Percentiles rank a stretch among this genome's conserved stretches.
phyloP scores from a whole-genome alignment of 495 filamentous ascomycete species.

The Eremomyces bilateralis region DNA sequence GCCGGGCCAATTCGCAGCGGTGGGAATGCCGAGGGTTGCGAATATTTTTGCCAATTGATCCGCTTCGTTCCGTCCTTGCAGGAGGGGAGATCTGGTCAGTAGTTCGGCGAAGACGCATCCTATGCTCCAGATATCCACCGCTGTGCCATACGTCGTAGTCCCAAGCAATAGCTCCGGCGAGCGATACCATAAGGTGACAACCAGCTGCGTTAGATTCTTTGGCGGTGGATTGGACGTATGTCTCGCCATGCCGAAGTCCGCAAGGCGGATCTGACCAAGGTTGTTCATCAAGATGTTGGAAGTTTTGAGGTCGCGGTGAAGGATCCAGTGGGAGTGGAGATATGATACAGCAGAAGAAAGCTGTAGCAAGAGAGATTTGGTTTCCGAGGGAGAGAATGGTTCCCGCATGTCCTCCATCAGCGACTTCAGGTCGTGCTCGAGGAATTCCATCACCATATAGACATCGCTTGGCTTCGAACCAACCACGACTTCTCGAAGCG shows the following conservation, averaged over 20 bases:
- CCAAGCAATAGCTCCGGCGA: constrained; percentile 80
- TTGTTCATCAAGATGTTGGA: constrained; percentile 93
- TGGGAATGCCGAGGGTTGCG: constrained; percentile 74
- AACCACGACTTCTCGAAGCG: constrained; percentile 68
- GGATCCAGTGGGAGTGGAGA: constrained; percentile 77
- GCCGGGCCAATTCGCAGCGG: constrained; percentile 62
- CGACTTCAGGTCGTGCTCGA: constrained; percentile 93
- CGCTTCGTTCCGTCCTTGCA: constrained; percentile 89
- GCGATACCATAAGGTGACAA: constrained; percentile 96
- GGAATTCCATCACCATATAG: constrained; percentile 92
- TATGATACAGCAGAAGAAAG: constrained; percentile 63
- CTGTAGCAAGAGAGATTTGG: constrained; percentile 74
- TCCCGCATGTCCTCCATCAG: constrained; percentile 85
- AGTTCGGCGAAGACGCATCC: constrained; percentile 95
- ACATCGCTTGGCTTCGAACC: constrained; percentile 63
- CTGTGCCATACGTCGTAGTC: constrained; percentile 46
- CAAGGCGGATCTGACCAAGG: constrained; percentile 84
- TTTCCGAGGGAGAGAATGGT: constrained; percentile 80
- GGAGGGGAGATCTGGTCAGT: constrained; percentile 55
- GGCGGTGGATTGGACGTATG: constrained; percentile 47
- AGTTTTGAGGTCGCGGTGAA: constrained; percentile 92
- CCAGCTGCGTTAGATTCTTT: constrained; percentile 71
- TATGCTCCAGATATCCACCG: constrained; percentile 87
- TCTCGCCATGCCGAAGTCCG: constrained; percentile 94
- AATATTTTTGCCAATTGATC: constrained; percentile 62